Evolutionary conservation across 2,329 filamentous ascomycete species (phyloP), one percentile per base, ranked within the genome.

Genomic region (Colletotrichum echinochloae): DNA sequence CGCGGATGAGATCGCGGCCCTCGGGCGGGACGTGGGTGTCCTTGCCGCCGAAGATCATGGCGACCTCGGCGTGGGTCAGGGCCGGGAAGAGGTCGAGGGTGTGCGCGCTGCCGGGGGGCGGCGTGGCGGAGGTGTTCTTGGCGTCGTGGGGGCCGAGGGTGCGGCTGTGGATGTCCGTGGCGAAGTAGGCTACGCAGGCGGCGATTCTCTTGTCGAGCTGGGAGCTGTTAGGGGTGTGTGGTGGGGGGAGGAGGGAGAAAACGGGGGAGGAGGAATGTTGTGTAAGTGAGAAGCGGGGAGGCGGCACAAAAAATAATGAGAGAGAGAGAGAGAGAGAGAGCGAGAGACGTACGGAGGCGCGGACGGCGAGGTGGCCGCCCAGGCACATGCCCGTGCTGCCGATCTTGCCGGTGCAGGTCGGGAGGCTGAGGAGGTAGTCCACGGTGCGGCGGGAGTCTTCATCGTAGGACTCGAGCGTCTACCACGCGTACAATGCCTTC

Each of bases 361-460:
- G 92, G 59, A 89, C 80, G 65, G 90, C 93, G 23, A 98, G 88
- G 78, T 98, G 95, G 1, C 95, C 95, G 62, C 95, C 95, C 1
- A 98, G 89, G 80, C 95, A 98, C 95, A 98, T 98, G 71, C 94
- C 94, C 16, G 92, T 94, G 5, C 91, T 85, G 55, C 93, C 93
- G 74, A 97, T 88, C 44, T 63, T 87, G 60, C 94, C 94, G 72
- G 90, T 97, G 81, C 94, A 94, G n/a, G 92, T 94, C 5, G 89
- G 87, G 28, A 94, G 86, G 30, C 86, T 87, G 57, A 95, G 85
- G 37, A 96, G 88, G 71, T 90, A 83, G 78, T 94, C 90, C 44
- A 95, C 89, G 4, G 90, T 88, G 51, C 90, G 85, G 70, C 84
- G 84, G 3, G 91, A 90, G 76, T 95, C 93, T 78, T 91, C 92